Evolutionary conservation across 208 protist genomes (phyloP), one percentile per base, ranked within the genome.

Genomic region (Trypanosoma cruzi): DNA sequence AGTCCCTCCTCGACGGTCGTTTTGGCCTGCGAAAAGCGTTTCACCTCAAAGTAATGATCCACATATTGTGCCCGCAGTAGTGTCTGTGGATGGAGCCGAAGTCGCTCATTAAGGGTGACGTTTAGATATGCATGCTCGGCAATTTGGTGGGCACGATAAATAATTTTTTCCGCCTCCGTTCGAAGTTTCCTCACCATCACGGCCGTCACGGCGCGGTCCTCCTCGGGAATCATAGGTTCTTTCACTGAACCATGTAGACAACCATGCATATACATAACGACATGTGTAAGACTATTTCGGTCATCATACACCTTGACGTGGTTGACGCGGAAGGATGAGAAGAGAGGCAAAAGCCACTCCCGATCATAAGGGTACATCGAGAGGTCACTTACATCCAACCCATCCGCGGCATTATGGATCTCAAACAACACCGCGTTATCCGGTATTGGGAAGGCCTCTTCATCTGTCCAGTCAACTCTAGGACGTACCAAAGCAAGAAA

Each of bases 381-480:
- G 20, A 93, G 54, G 62, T 96, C 88, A 20, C 78, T 84, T 55
- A 90, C 48, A 66, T 96, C 88, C 28, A 96, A 50, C 26, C 63
- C 84, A 69, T 94, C 88, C 18, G 80, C 63, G 0, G 74, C 77
- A 68, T 74, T 44, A 40, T 70, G 81, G 32, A 96, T 77, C 71
- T 96, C 91, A 66, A 96, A 92, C 4, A 96, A 59, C 36, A 96
- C 86, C 2, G 79, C 79, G 71, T 82, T 93, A 61, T 96, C 91
- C 0, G 89, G 89, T 7, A 79, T 57, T n/a, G 29, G n/a, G 37
- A 71, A 64, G 11, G 28, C 63, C 78, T 81, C 79, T 28, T 73
- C 77, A 64, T 79, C 69, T n/a, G 56, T 57, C 56, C 75, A 71
- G 36, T 62, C 63, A 26, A 70, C 66, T 62, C 50, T 64, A 34